A percentile compares a stretch with the other conserved stretches of the same genome.
These are phyloP conservation scores for Zygoascus sp. DNA, from an alignment of 1,139 yeast genomes.

Conservation along the genomic window DNA sequence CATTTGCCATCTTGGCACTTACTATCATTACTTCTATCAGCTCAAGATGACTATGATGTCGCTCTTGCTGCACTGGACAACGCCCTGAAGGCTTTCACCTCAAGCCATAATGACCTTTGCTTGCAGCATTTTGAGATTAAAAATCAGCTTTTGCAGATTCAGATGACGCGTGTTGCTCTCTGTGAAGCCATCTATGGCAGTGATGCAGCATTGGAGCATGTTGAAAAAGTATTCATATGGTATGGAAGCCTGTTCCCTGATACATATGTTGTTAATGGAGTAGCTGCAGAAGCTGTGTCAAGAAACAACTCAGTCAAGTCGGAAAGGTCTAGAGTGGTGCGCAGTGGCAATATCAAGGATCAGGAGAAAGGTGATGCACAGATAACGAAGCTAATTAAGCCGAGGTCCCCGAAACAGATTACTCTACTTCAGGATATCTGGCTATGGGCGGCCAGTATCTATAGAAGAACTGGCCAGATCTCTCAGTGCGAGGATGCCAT, in stretches of 20 bases:
- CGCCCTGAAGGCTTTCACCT: slow-evolving; percentile 9
- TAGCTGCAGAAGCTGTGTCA: slow-evolving; percentile 6
- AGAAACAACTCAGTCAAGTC: background rate
- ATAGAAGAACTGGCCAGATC: slow-evolving; percentile 50
- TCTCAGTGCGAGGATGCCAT: slow-evolving; percentile 71
- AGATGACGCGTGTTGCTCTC: slow-evolving; percentile 70
- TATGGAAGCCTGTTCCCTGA: slow-evolving; percentile 50
- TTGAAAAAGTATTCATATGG: slow-evolving; percentile 62
- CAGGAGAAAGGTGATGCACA: background rate
- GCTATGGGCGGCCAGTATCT: slow-evolving; percentile 69
- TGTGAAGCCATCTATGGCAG: slow-evolving; percentile 61
- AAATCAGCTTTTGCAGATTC: slow-evolving; percentile 61
- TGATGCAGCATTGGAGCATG: slow-evolving; percentile 55
- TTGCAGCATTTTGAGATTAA: slow-evolving; percentile 36
- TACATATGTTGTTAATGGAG: slow-evolving; percentile 7
- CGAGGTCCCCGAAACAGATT: slow-evolving; percentile 20
- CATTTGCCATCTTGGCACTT: slow-evolving; percentile 50
- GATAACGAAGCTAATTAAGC: slow-evolving; percentile 8
- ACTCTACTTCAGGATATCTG: slow-evolving; percentile 58
- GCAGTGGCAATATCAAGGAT: background rate
- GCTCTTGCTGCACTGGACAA: slow-evolving; percentile 40
- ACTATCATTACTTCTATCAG: slow-evolving; percentile 48
- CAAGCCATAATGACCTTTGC: slow-evolving; percentile 21
- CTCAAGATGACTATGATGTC: slow-evolving; percentile 46
- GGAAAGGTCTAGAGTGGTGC: background rate